Evolutionary conservation across 2,329 filamentous ascomycete species (phyloP), one percentile per base, ranked within the genome.

Genomic region (Fusarium globosum): DNA sequence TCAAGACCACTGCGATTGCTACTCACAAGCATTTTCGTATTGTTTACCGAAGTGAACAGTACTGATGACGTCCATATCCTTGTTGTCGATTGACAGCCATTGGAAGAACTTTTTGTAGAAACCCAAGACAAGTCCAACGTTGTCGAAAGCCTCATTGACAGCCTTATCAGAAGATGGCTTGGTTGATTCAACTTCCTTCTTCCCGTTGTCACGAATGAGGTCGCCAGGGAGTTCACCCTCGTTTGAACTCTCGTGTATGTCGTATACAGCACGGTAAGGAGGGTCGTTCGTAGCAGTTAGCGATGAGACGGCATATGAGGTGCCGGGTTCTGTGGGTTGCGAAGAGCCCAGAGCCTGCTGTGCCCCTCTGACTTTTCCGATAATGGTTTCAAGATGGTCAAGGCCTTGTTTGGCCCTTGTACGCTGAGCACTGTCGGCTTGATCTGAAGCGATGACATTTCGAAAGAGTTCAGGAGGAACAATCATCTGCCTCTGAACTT

Each of bases 21-120:
- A 35, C 83, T 79, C 66, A 85, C 83, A 88, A 41, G 88, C 87
- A 78, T 89, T 89, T 73, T 87, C 85, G 68, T 86, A 88, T 13
- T 81, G 75, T 65, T 83, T 65, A 8, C 83, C 86, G 74, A 87
- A 89, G 72, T 89, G 87, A 26, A 89, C 85, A n/a, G 83, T 85
- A 76, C 85, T 87, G 68, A 86, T 79, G 39, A 89, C 83, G n/a
- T 84, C 80, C 76, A 83, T 81, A 68, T 86, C 85, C 55, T 84
- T 81, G 80, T 88, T 85, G 79, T 89, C 85, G 62, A 89, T 85
- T 1, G 86, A 88, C 35, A 85, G 81, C 84, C 86, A 88, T 43
- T 82, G 77, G 73, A 88, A 88, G 39, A 84, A 79, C 16, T 86
- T 80, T 56, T 81, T 80, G 80, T 87, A 89, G 74, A 89, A 88